Conservation (phyloP, 768 basidiomycete species). For the Leccinum obscurum region DNA sequence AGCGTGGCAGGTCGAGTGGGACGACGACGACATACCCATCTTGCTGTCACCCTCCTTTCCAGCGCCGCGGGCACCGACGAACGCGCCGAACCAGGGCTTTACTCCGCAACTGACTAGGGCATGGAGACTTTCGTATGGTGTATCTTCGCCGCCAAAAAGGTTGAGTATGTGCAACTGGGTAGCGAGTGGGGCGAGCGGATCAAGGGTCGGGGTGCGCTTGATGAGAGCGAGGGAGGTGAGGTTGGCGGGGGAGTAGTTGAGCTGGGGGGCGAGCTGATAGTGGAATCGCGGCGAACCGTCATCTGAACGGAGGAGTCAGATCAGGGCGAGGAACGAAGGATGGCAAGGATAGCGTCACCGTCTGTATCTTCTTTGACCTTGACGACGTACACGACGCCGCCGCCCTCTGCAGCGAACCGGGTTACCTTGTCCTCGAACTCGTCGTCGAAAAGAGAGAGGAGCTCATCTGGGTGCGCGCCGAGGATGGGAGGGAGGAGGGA, state of each 20-base stretch:
- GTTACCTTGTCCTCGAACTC: conserved; percentile 74
- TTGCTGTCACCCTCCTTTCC: conserved; percentile 79
- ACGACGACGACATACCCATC: conserved; percentile 56
- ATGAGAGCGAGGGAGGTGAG: conserved; percentile 91
- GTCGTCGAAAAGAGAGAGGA: conserved; percentile 68
- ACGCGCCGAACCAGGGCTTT: conserved; percentile 98
- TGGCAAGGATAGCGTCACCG: conserved; percentile 45
- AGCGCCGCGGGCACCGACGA: conserved; percentile 79
- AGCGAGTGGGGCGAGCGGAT: conserved; percentile 76
- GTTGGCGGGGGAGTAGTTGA: conserved; percentile 79
- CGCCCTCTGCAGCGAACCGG: conserved; percentile 74
- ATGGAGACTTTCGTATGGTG: conserved; percentile 94
- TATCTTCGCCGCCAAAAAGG: conserved; percentile 84
- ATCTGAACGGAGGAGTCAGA: conserved; percentile 44
- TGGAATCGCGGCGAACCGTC: conserved; percentile 61
- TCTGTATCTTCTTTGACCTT: conserved; percentile 75
- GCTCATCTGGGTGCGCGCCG: conserved; percentile 65
- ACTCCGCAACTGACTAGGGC: conserved; percentile 94
- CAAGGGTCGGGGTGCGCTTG: conserved; percentile 84
- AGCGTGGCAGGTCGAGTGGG: neutral
- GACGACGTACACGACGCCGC: conserved; percentile 79
- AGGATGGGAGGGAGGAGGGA: conserved; percentile 78
- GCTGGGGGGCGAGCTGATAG: conserved; percentile 68
- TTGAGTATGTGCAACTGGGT: conserved; percentile 90
- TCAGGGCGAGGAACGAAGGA: neutral